These are phyloP conservation scores for Phytophthora crassamura DNA, from an alignment of 352 stramenopile species.

Conservation along the genomic window DNA sequence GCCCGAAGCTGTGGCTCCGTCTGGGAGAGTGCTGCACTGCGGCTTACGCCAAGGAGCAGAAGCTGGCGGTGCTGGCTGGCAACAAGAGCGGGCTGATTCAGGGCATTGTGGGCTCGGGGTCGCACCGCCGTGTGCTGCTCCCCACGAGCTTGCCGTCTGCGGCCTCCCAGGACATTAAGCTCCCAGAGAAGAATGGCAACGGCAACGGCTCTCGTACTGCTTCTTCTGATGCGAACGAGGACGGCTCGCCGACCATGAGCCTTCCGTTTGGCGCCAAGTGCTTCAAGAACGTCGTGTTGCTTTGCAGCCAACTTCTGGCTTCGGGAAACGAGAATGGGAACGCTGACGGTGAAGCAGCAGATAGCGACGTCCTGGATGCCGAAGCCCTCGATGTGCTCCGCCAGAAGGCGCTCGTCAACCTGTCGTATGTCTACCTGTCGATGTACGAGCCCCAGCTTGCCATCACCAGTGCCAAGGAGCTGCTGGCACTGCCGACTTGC, in stretches of 20 bases:
- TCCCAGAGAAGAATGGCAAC: constrained; percentile 65
- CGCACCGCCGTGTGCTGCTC: constrained; percentile 85
- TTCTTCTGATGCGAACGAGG: constrained; percentile 39
- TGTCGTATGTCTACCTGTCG: constrained; percentile 92
- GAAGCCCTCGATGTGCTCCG: constrained; percentile 73
- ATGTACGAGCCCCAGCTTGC: constrained; percentile 92
- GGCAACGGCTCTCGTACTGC: constrained; percentile 40
- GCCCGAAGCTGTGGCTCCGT: constrained; percentile 92
- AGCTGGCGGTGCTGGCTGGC: constrained; percentile 53
- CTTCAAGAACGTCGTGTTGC: constrained; percentile 88
- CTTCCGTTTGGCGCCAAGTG: constrained; percentile 88
- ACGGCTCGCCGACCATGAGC: constrained; percentile 78
- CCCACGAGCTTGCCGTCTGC: constrained; percentile 66
- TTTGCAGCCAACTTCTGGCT: constrained; percentile 82
- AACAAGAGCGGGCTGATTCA: constrained; percentile 89
- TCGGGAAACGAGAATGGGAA: constrained; percentile 42
- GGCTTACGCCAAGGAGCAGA: constrained; percentile 78
- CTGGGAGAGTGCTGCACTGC: constrained; percentile 93
- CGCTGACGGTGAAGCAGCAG: constrained; percentile 25
- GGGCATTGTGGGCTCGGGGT: constrained; percentile 76
- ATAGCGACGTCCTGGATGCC: constrained; percentile 46
- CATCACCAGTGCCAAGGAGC: constrained; percentile 81
- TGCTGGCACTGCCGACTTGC: constrained; percentile 71
- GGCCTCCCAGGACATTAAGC: constrained; percentile 70
- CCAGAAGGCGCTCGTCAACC: constrained; percentile 88